These are phyloP conservation scores for Begonia masoniana DNA, from an alignment of 306 rosid genomes.

Conservation along the genomic window DNA sequence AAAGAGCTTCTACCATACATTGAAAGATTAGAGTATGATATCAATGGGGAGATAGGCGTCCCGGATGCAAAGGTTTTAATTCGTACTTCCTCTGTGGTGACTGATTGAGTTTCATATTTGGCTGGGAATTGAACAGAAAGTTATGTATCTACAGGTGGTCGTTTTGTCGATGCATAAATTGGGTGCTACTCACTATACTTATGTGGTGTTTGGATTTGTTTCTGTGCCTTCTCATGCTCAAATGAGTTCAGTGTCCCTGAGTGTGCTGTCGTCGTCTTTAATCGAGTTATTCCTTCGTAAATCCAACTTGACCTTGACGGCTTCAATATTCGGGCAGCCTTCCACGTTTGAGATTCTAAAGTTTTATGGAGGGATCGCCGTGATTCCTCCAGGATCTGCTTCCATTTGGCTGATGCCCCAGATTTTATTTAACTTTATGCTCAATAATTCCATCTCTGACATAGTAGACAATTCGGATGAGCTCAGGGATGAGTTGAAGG, in stretches of 20 bases:
- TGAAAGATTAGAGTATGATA: conserved; percentile 59
- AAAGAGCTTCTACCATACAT: conserved; percentile 58
- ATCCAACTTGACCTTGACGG: conserved; percentile 62
- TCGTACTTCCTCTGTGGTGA: conserved; percentile 6
- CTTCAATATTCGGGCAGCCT: conserved; percentile 53
- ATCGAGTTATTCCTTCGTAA: conserved; percentile 59
- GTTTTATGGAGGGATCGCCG: conserved; percentile 64
- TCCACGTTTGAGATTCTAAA: conserved; percentile 54
- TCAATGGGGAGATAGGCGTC: conserved; percentile 56
- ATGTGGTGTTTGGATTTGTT: conserved; percentile 69
- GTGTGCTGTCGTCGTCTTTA: conserved; percentile 58
- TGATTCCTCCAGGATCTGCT: conserved; percentile 53
- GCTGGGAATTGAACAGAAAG: too few species aligned
- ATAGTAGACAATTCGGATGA: conserved; percentile 42
- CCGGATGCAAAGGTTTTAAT: conserved; percentile 55
- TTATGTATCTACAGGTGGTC: conserved; percentile 42
- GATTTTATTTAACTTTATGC: conserved; percentile 72
- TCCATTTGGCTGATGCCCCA: conserved; percentile 56
- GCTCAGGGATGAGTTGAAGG: conserved; percentile 51
- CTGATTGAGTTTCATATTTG: too few species aligned
- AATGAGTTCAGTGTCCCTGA: conserved; percentile 53
- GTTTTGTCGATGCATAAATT: conserved; percentile 58
- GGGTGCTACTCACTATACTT: conserved; percentile 37
- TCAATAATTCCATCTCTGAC: conserved; percentile 51
- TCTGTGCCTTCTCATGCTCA: conserved; percentile 50